These are phyloP conservation scores for Dichotomocladium elegans DNA, from an alignment of 371 early-diverging fungal genomes.

Conservation along the genomic window DNA sequence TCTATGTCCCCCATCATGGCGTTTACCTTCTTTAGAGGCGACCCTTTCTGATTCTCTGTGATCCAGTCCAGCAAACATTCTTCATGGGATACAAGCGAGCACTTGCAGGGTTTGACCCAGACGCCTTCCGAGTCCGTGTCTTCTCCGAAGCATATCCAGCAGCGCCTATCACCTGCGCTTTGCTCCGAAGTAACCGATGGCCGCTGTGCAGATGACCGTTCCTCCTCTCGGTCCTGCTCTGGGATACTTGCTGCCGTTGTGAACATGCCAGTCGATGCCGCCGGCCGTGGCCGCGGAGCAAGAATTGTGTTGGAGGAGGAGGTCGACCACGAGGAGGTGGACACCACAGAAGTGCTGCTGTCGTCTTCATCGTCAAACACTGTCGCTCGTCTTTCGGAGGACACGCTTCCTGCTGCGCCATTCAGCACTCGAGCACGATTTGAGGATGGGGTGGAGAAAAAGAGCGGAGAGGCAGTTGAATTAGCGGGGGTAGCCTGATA, in stretches of 20 bases:
- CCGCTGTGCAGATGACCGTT: background rate
- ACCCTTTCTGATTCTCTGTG: conserved; percentile 63
- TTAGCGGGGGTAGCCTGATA: no score
- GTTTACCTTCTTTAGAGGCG: conserved; percentile 51
- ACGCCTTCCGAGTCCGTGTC: conserved; percentile 54
- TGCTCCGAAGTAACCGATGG: background rate
- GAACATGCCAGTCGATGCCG: no score
- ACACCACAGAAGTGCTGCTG: background rate
- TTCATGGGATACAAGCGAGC: conserved; percentile 70
- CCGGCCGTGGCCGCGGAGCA: conserved; percentile 10
- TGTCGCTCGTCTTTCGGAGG: background rate
- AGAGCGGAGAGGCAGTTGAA: no score
- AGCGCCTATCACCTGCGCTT: conserved; percentile 24
- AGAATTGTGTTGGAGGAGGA: conserved; percentile 10
- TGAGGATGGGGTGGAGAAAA: background rate
- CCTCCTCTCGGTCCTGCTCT: background rate
- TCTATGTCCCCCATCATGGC: background rate
- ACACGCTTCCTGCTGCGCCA: background rate
- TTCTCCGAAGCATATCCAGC: conserved; percentile 71
- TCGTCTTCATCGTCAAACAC: conserved; percentile 10
- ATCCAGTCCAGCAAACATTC: conserved; percentile 76
- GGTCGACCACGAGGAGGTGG: conserved; percentile 3
- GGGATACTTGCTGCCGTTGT: background rate
- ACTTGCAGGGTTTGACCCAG: conserved; percentile 73
- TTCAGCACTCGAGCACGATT: background rate